Base-by-base conservation (phyloP, 2,329 filamentous ascomycete genomes). In the Hyphodiscus sp. region DNA sequence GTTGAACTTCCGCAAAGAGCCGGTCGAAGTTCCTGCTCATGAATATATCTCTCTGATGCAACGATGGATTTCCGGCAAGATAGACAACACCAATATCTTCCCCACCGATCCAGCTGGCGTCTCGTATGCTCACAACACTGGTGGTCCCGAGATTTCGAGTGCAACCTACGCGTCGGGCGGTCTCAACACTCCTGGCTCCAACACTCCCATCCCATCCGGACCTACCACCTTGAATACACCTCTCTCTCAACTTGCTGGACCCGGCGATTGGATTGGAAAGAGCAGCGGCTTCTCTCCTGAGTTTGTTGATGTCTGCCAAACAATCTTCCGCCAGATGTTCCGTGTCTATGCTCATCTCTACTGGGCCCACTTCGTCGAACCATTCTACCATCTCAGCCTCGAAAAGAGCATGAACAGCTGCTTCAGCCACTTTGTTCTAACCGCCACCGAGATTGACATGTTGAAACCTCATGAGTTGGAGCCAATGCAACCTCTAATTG, bases 311-410 rank as follows among this genome's bases (percentile, higher is more conserved):
- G 91, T 96, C 63, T 94, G 92, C 76, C 91, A 95, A 76, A 86
- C 86, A 61, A 94, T 96, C 66, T 92, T 96, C 76, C 87, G 91
- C 65, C 94, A 96, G 73, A 97, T 99, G 87, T 97, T 99, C 78
- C 88, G 94, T 55, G 92, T 96, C 63, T 99, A 99, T 68, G 87
- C 94, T 47, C 94, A 99, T 72, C 83, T 99, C 57, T 99, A 99
- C 77, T 96, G 95, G 81, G 89, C 91, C 53, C 94, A 99, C 72
- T 99, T 89, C 71, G 75, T 85, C 56, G 87, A 90, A 61, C 87
- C 87, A 5, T 90, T 91, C 71, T 92, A 90, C 73, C 86, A 91
- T 69, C 78, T 92, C 60, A 90, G 88, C 73, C 75, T 87, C 10
- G 85, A 87, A 70, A 87, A 91, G 69, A 86, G 89, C 64, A 78